phyloP scores from a whole-genome alignment of 371 early-diverging fungal species.

The Circinella minor region DNA sequence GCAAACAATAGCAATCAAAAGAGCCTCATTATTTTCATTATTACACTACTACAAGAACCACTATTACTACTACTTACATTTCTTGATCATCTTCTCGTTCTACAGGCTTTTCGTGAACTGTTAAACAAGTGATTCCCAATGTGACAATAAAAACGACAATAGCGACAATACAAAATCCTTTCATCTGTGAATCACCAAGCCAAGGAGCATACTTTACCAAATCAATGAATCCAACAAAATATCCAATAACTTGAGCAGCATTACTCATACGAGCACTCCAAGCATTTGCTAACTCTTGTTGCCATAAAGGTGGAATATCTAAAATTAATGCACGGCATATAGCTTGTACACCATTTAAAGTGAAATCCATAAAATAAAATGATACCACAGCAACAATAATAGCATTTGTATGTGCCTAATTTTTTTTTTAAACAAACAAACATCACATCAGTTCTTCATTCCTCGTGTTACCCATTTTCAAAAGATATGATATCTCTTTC shows the following conservation, averaged over 20 bases:
- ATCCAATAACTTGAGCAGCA: slow-evolving; percentile 72
- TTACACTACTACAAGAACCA: not conserved
- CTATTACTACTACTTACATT: slow-evolving; percentile 7
- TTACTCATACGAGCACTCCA: slow-evolving; percentile 79
- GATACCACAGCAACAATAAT: slow-evolving; percentile 68
- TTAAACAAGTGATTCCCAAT: slow-evolving; percentile 50
- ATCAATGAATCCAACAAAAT: slow-evolving; percentile 66
- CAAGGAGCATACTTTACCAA: slow-evolving; percentile 59
- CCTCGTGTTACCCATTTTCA: no score
- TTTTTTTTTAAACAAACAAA: not conserved
- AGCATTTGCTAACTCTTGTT: slow-evolving; percentile 74
- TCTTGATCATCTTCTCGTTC: slow-evolving; percentile 36
- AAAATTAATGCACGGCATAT: slow-evolving; percentile 76
- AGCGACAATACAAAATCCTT: slow-evolving; percentile 61
- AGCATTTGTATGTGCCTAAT: slow-evolving; percentile 26
- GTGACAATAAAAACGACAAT: slow-evolving; percentile 49
- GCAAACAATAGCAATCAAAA: no score
- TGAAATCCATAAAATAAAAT: slow-evolving; percentile 80
- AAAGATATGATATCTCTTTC: no score
- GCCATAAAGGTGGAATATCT: slow-evolving; percentile 69
- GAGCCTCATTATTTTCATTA: no score
- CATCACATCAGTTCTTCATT: slow-evolving; percentile 1
- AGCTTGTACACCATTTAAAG: slow-evolving; percentile 76
- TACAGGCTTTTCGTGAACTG: slow-evolving; percentile 27
- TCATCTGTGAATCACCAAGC: slow-evolving; percentile 64